These are phyloP conservation scores for Panaeolus cyanescens DNA, from an alignment of 768 basidiomycete genomes.

Conservation along the genomic window DNA sequence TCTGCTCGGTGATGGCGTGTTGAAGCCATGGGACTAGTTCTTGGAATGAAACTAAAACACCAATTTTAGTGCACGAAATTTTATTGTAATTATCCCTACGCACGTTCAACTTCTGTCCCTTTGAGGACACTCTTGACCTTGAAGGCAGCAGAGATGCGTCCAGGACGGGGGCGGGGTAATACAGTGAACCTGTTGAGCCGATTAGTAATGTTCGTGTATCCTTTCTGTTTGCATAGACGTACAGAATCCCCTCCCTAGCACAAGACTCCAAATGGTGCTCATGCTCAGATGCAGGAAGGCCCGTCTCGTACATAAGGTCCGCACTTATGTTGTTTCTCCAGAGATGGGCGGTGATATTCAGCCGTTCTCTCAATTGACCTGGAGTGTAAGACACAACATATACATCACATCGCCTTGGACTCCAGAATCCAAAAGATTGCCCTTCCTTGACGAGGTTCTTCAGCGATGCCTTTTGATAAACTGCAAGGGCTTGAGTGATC, in stretches of 20 bases:
- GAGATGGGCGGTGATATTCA: slow-evolving; percentile 74
- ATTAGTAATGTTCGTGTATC: background rate
- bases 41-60: slow-evolving; percentile 47
- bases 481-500: slow-evolving; percentile 68
- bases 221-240: slow-evolving; percentile 24
- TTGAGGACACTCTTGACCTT: slow-evolving; percentile 83
- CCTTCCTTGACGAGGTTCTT: slow-evolving; percentile 75
- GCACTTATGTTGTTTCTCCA: slow-evolving; percentile 86
- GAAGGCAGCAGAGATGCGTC: slow-evolving; percentile 67
- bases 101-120: slow-evolving; percentile 76
- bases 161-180: slow-evolving; percentile 52
- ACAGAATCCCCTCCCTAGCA: slow-evolving; percentile 84
- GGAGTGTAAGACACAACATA: slow-evolving; percentile 80
- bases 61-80: background rate
- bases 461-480: slow-evolving; percentile 69
- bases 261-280: slow-evolving; percentile 71
- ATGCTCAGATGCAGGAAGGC: slow-evolving; percentile 59
- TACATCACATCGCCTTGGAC: slow-evolving; percentile 86
- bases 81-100: slow-evolving; percentile 18
- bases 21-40: slow-evolving; percentile 78
- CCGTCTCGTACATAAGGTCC: slow-evolving; percentile 86
- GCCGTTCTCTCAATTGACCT: slow-evolving; percentile 74
- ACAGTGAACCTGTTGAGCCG: slow-evolving; percentile 37
- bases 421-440: slow-evolving; percentile 86
- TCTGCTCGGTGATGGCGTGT: slow-evolving; percentile 79